Evolutionary conservation across 2,329 filamentous ascomycete genomes (phyloP).

Genomic region (Apiospora koreana): DNA sequence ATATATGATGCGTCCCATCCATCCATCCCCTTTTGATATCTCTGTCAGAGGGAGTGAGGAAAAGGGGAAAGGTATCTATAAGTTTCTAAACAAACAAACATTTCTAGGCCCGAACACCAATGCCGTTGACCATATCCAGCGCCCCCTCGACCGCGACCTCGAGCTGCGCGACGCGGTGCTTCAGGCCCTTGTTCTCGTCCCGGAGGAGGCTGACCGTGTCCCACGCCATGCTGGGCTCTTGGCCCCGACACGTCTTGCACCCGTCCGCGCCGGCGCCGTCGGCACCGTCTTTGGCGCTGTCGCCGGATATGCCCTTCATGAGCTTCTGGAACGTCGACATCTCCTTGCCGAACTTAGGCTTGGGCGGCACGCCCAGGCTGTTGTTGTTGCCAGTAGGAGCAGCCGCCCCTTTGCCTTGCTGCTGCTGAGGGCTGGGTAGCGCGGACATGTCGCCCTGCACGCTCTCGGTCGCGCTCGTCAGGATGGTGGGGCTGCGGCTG

Average conservation of each 20-base stretch:
- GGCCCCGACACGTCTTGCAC: slow-evolving; percentile 60
- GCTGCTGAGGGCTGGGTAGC: slow-evolving; percentile 12
- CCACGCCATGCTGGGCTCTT: slow-evolving; percentile 62
- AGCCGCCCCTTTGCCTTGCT: slow-evolving; percentile 12
- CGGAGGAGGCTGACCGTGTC: slow-evolving; percentile 63
- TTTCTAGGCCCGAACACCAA: slow-evolving; percentile 41
- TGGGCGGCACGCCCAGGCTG: slow-evolving; percentile 20
- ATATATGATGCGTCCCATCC: background rate
- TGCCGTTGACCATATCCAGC: slow-evolving; percentile 59
- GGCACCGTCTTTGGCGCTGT: slow-evolving; percentile 27
- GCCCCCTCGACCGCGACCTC: slow-evolving; percentile 63
- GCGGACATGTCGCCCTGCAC: slow-evolving; percentile 12
- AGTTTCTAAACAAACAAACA: background rate
- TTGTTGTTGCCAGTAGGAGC: slow-evolving; percentile 4
- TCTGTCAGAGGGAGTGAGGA: too few relatives aligned
- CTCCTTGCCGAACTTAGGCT: slow-evolving; percentile 34
- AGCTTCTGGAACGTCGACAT: slow-evolving; percentile 51
- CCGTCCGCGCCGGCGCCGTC: slow-evolving; percentile 13
- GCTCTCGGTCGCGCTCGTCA: slow-evolving; percentile 34
- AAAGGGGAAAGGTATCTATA: background rate
- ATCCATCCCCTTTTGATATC: background rate
- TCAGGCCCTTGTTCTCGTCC: slow-evolving; percentile 63
- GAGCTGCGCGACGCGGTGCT: slow-evolving; percentile 58
- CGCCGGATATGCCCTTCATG: slow-evolving; percentile 45
- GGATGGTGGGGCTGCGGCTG: slow-evolving; percentile 56